Base-by-base conservation (phyloP, 2,329 filamentous ascomycete genomes). In the Colletotrichum liaoningense region DNA sequence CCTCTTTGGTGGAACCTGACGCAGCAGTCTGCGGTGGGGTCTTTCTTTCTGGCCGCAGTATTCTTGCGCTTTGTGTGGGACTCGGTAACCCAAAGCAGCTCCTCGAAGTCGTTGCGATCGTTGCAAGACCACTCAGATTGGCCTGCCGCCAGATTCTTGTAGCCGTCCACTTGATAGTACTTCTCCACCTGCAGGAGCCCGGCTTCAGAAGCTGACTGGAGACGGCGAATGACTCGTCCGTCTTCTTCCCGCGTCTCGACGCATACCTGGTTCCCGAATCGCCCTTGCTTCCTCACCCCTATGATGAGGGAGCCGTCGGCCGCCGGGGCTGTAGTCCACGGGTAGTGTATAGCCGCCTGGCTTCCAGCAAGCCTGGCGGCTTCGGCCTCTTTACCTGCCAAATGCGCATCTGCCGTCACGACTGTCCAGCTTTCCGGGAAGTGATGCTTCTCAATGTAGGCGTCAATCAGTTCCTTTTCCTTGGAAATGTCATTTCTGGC, bases 21-120 rank as follows among this genome's bases (percentile, higher is more conserved):
- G 52, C 55, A 74, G 64, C 59, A 68, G 64, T 74, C 63, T 63
- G 28, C 55, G n/a, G 28, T 71, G 2, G 46, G 63, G 24, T 68
- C 57, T 49, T 67, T 71, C 14, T 54, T 63, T 2, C n/a, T n/a
- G n/a, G n/a, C n/a, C n/a, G n/a, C n/a, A n/a, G n/a, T n/a, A n/a
- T n/a, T n/a, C n/a, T n/a, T n/a, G n/a, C n/a, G n/a, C n/a, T n/a
- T n/a, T n/a, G n/a, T n/a, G n/a, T n/a, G n/a, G n/a, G n/a, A n/a
- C n/a, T n/a, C n/a, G n/a, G n/a, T n/a, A n/a, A n/a, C n/a, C n/a
- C n/a, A n/a, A n/a, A n/a, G n/a, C n/a, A n/a, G n/a, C n/a, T n/a
- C n/a, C n/a, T n/a, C n/a, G n/a, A n/a, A n/a, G n/a, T n/a, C n/a
- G n/a, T n/a, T n/a, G n/a, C n/a, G n/a, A n/a, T n/a, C n/a, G n/a